Conservation (phyloP, 2,329 filamentous ascomycete genomes). For the Fusarium irregulare region DNA sequence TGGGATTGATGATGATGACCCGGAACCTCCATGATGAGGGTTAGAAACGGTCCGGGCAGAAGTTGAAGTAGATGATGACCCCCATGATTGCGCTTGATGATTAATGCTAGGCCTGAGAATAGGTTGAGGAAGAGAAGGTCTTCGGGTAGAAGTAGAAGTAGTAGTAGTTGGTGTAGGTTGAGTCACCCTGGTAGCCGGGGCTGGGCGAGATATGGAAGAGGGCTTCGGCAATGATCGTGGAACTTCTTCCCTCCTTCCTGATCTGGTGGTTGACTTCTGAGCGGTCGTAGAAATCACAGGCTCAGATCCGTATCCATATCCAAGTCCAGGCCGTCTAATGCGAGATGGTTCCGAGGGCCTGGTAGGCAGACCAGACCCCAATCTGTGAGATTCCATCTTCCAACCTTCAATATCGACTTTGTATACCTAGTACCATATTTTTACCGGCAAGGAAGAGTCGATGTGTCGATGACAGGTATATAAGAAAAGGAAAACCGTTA, state of each 20-base stretch:
- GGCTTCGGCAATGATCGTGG: conserved; percentile 33
- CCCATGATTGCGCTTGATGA: conserved; percentile 59
- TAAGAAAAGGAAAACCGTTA: conserved; percentile 35
- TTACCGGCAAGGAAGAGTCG: conserved; percentile 8
- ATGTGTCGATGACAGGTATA: conserved; percentile 18
- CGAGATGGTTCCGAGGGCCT: conserved; percentile 54
- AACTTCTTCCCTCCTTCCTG: conserved; percentile 38
- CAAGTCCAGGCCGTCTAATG: conserved; percentile 43
- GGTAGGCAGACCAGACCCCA: conserved; percentile 55
- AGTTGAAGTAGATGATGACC: conserved; percentile 50
- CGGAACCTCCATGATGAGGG: conserved; percentile 47
- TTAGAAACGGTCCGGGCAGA: conserved; percentile 50
- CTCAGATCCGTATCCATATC: conserved; percentile 32
- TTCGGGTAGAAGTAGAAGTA: conserved; percentile 35
- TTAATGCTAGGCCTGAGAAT: conserved; percentile 45
- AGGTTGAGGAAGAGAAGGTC: conserved; percentile 44
- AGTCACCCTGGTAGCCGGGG: conserved; percentile 37
- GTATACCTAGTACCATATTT: conserved; percentile 40
- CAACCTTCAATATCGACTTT: conserved; percentile 43
- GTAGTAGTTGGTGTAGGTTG: conserved; percentile 28
- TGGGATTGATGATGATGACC: conserved; percentile 50
- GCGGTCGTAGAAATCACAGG: conserved; percentile 30
- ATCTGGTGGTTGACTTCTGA: conserved; percentile 41
- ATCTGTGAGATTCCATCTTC: conserved; percentile 58
- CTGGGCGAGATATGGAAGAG: conserved; percentile 30